phyloP scores from a whole-genome alignment of 2,329 filamentous ascomycete genomes.

The Sclerotinia minor region DNA sequence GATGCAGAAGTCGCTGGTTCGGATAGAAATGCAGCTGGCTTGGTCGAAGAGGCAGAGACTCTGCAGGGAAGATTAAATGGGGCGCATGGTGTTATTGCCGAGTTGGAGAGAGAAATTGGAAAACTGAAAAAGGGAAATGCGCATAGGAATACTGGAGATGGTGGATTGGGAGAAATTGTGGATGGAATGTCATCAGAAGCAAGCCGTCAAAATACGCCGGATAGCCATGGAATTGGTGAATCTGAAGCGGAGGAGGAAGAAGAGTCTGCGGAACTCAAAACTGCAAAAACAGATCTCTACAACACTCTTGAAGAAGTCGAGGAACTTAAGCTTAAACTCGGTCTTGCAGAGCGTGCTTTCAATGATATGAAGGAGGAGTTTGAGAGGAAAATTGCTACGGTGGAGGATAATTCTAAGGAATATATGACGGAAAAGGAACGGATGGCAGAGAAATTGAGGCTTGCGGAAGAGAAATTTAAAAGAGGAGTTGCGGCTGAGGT shows the following conservation, averaged over 20 bases:
- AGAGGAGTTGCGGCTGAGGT: background rate
- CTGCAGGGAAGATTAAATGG: constrained; percentile 21
- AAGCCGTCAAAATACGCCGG: background rate
- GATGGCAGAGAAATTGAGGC: background rate
- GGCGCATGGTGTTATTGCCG: constrained; percentile 4
- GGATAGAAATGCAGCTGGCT: constrained; percentile 13
- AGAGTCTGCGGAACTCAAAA: background rate
- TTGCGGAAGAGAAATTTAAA: background rate
- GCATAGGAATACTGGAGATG: background rate
- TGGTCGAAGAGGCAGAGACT: constrained; percentile 10
- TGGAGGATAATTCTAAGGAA: constrained; percentile 1
- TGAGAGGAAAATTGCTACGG: background rate
- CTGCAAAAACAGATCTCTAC: constrained; percentile 11
- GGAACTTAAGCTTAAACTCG: constrained; percentile 8
- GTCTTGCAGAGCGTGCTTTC: background rate
- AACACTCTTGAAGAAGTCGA: constrained; percentile 23
- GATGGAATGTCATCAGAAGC: background rate
- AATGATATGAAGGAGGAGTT: constrained; percentile 2
- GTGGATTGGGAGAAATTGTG: background rate
- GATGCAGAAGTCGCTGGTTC: background rate
- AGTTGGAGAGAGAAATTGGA: background rate
- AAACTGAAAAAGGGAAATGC: background rate
- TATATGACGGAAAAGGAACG: background rate
- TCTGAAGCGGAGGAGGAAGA: background rate
- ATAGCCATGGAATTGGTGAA: background rate